Evolutionary conservation across 129 eudicot genomes (phyloP), one percentile per base, ranked within the genome.

Genomic region (Mikania micrantha): DNA sequence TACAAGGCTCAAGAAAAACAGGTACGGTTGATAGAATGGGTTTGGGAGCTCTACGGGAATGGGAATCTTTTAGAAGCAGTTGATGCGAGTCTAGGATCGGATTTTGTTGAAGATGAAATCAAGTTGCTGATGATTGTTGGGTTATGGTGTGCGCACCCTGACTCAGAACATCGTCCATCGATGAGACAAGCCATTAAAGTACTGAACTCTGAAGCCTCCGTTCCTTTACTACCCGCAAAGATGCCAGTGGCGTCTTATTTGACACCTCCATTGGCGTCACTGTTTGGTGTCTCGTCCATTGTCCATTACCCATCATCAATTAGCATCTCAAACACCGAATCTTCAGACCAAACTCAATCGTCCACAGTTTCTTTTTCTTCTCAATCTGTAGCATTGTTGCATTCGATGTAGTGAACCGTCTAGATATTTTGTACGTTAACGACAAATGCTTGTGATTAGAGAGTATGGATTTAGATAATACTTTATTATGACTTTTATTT

Each of bases 261-360:
- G 10, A 15, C 20, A 15, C 63, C 39, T 13, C 38, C 11, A 7
- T 2, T 5, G 13, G 3, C 31, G 5, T 19, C 28, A 13, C 10
- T 3, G 13, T 13, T 2, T 2, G 22, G 6, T 57, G 4, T 15
- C 21, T 15, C 64, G 2, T 15, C 42, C 19, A 57, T 31, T 2
- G 3, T 34, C 67, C 66, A 41, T 27, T 56, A 44, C 31, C 67
- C 40, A 10, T 41, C 67, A n/a, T 57, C 66, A 34, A 28, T 59
- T 41, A 21, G 9, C 50, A 41, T 24, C 35, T 1, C 4, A 4
- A 4, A 32, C 36, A 32, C 36, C 6, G 36, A 32, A 32, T 32
- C 7, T 3, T 32, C 36, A 32, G 4, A 32, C 6, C 36, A 32
- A 32, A 32, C 36, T 1, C 36, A 4, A n/a, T n/a, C n/a, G n/a